Evolutionary conservation across 768 basidiomycete genomes (phyloP).

Genomic region (Cyathus striatus): DNA sequence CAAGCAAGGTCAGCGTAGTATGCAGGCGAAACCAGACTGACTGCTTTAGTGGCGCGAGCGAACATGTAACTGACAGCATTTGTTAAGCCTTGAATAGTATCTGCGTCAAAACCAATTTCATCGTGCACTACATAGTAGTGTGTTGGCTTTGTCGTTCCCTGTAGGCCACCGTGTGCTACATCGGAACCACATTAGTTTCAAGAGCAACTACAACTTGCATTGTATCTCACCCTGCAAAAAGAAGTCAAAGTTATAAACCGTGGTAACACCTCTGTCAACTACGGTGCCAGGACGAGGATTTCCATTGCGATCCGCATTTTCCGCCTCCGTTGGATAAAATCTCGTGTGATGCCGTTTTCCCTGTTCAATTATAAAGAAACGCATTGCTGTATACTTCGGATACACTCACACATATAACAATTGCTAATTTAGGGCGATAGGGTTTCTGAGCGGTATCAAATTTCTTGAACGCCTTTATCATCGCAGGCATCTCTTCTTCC

Average conservation of each 20-base stretch:
- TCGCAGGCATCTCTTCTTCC: conserved; percentile 57
- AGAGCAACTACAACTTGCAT: not conserved
- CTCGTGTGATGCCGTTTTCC: conserved; percentile 53
- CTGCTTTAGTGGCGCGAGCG: conserved; percentile 82
- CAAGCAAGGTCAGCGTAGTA: conserved; percentile 76
- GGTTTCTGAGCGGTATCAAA: conserved; percentile 32
- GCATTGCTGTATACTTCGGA: conserved; percentile 17
- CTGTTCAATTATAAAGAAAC: conserved; percentile 11
- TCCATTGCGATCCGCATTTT: conserved; percentile 54
- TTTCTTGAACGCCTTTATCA: conserved; percentile 53
- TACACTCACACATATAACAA: conserved; percentile 69
- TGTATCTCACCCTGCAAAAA: conserved; percentile 52
- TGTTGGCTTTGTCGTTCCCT: conserved; percentile 70
- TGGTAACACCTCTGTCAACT: conserved; percentile 73
- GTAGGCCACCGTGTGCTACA: conserved; percentile 66
- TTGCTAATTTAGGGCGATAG: conserved; percentile 56
- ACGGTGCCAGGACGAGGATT: conserved; percentile 79
- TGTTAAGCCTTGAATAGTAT: conserved; percentile 66
- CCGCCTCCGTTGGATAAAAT: conserved; percentile 55
- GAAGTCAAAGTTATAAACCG: conserved; percentile 63
- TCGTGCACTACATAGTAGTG: conserved; percentile 84
- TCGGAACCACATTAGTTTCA: not conserved
- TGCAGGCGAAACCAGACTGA: conserved; percentile 76
- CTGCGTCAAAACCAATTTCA: conserved; percentile 64
- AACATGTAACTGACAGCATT: conserved; percentile 75